These are phyloP conservation scores for Citrus medica DNA, from an alignment of 345 rosid genomes.

Conservation along the genomic window DNA sequence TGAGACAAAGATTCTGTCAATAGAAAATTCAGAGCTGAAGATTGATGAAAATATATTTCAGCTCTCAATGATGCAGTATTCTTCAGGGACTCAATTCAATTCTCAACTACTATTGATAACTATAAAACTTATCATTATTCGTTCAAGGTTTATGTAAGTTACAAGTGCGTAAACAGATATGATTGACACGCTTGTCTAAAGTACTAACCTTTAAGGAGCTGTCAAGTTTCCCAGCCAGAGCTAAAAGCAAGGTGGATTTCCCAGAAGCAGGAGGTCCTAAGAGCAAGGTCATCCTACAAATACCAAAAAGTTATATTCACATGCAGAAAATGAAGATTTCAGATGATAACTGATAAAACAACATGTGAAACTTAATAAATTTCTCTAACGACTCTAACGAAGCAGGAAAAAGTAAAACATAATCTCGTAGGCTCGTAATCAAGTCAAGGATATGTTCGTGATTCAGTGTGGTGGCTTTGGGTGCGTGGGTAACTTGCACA, in stretches of 20 bases:
- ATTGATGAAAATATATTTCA: neutral
- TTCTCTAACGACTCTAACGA: neutral
- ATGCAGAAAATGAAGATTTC: neutral
- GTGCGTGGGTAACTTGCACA: too few species aligned
- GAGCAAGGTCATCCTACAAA: slow-evolving; percentile 80
- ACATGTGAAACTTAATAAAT: slow-evolving; percentile 10
- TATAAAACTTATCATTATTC: neutral
- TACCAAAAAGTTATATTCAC: neutral
- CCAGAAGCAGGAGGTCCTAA: slow-evolving; percentile 97
- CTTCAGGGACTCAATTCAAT: neutral
- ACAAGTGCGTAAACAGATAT: neutral
- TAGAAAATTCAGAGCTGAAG: neutral
- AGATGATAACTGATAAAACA: neutral
- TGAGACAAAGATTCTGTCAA: neutral
- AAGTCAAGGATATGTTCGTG: neutral
- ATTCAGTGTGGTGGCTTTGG: neutral
- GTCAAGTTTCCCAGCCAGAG: slow-evolving; percentile 82
- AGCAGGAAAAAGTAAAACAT: neutral
- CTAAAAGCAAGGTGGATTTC: slow-evolving; percentile 74
- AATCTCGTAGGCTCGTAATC: neutral
- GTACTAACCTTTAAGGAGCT: slow-evolving; percentile 50
- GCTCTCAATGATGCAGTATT: neutral
- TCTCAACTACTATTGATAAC: neutral
- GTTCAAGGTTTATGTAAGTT: neutral
- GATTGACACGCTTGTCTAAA: slow-evolving; percentile 23